Evolutionary conservation across 2,329 filamentous ascomycete genomes (phyloP).

Genomic region (Ceratocystis destructans): DNA sequence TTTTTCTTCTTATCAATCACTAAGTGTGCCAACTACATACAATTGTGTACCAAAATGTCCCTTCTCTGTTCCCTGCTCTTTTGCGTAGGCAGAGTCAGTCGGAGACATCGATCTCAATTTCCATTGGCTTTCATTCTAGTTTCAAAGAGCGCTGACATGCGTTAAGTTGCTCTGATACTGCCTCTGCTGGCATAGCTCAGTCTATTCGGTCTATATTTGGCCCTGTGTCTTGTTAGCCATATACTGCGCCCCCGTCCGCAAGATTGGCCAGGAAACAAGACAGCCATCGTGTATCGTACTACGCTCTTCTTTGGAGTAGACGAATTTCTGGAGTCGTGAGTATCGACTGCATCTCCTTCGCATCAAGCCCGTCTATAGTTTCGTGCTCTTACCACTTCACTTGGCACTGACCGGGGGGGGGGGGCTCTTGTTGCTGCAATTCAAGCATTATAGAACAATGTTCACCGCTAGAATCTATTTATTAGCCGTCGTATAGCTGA

Average conservation of each 20-base stretch:
- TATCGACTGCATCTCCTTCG: conserved; percentile 36
- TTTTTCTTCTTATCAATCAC: too few species aligned
- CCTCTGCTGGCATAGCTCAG: conserved; percentile 30
- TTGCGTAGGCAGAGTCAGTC: not conserved
- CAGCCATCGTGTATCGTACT: too few species aligned
- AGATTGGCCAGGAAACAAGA: conserved; percentile 19
- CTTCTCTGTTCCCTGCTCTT: too few species aligned
- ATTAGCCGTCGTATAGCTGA: not conserved
- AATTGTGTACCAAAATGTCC: too few species aligned
- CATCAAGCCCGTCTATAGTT: conserved; percentile 37
- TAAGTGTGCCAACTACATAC: too few species aligned
- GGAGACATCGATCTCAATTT: not conserved
- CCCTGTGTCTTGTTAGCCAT: not conserved
- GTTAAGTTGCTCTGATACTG: conserved; percentile 44
- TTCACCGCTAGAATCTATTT: conserved; percentile 36
- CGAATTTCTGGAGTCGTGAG: conserved; percentile 32
- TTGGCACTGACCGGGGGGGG: conserved; percentile 43
- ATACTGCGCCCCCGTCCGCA: not conserved
- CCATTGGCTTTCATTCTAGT: conserved; percentile 34
- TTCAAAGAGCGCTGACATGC: conserved; percentile 44
- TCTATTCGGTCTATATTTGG: conserved; percentile 28
- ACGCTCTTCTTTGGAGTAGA: conserved; percentile 35
- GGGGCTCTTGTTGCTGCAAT: conserved; percentile 52
- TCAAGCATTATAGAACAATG: conserved; percentile 48
- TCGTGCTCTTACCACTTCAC: conserved; percentile 42